Conservation (phyloP, 176 grass and related monocot genomes). For the Avena atlantica region DNA sequence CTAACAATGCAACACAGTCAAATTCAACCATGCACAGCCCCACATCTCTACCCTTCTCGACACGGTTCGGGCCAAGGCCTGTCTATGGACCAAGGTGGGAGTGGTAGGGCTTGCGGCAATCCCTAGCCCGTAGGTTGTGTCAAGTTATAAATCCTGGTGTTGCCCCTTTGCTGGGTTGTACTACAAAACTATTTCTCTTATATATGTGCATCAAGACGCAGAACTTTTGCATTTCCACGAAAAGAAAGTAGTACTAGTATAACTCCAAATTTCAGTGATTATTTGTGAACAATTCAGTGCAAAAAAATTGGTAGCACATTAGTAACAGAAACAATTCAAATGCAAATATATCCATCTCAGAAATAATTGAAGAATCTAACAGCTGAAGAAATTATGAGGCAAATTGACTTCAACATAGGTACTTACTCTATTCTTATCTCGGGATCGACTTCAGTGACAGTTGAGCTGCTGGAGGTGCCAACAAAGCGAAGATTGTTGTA, state of each 20-base stretch:
- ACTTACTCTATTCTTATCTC: slow-evolving; percentile 94
- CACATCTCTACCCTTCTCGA: not conserved
- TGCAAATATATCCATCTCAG: slow-evolving; percentile 4
- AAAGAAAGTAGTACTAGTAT: not conserved
- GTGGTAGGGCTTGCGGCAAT: not conserved
- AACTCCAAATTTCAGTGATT: slow-evolving; percentile 12
- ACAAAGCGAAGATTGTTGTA: slow-evolving; percentile 81
- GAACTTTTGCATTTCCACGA: not conserved
- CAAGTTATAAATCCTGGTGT: not conserved
- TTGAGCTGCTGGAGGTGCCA: slow-evolving; percentile 59
- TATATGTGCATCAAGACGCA: not conserved
- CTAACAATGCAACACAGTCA: not conserved
- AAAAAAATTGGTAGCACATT: not conserved
- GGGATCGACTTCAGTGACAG: slow-evolving; percentile 88
- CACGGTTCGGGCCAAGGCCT: not conserved
- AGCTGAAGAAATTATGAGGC: not conserved
- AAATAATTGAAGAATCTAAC: not conserved
- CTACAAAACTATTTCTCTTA: not conserved
- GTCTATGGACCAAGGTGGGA: not conserved
- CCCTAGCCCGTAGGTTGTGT: not conserved
- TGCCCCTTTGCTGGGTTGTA: not conserved
- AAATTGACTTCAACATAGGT: slow-evolving; percentile 25
- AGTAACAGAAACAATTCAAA: slow-evolving; percentile 37
- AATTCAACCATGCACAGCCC: not conserved
- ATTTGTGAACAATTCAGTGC: not conserved